Evolutionary conservation across 75 land plant species (phyloP).

Genomic region (Selaginella tamariscina): DNA sequence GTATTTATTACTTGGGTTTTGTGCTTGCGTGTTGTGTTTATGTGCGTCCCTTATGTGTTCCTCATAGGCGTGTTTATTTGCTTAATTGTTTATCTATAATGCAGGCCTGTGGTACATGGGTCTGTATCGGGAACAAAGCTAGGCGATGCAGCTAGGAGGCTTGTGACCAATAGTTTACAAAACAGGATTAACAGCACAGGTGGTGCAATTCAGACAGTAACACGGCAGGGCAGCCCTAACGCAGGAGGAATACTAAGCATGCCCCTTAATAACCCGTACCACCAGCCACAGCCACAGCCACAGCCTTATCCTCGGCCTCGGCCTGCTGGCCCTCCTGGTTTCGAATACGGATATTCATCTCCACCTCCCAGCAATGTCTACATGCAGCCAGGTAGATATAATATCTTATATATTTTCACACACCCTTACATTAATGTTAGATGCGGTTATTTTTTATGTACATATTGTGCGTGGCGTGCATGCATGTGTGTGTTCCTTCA

Average conservation of each 20-base stretch:
- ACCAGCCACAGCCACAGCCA: not conserved
- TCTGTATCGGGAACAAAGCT: slow-evolving; percentile 61
- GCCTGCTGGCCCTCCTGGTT: slow-evolving; percentile 21
- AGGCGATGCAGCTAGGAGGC: slow-evolving; percentile 79
- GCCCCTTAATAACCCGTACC: not conserved
- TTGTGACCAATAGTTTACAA: slow-evolving; percentile 46
- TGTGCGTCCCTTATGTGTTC: not conserved
- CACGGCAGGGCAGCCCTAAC: not conserved
- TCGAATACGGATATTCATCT: slow-evolving; percentile 12
- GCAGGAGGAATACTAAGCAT: not conserved
- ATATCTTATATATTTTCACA: no score
- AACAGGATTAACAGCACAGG: slow-evolving; percentile 25
- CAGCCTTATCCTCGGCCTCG: slow-evolving; percentile 1
- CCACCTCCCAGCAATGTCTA: not conserved
- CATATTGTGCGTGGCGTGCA: no score
- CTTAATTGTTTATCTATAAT: not conserved
- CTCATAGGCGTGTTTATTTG: not conserved
- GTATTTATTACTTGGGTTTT: no score
- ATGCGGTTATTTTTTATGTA: no score
- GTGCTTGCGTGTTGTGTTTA: not conserved
- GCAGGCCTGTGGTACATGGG: slow-evolving; percentile 60
- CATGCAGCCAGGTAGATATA: not conserved
- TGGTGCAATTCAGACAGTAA: no score
- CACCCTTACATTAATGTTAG: no score
- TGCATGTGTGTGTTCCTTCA: no score